These are phyloP conservation scores for Dendrobium nobile DNA, from an alignment of 106 monocot species.

Conservation along the genomic window DNA sequence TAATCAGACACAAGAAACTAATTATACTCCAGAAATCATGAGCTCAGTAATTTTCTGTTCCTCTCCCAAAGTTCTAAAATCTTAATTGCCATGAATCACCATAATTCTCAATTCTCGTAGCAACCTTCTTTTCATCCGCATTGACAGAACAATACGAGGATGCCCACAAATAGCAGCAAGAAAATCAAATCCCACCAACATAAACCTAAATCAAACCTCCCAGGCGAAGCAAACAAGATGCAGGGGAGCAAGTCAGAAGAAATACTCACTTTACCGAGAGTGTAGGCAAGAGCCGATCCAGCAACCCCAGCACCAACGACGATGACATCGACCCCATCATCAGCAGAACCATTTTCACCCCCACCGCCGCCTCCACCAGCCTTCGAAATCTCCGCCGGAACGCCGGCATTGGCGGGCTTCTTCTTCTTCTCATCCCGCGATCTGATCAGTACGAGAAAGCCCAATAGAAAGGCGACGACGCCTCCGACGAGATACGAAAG, in stretches of 20 bases:
- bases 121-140: too few species aligned
- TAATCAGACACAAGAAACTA: too few species aligned
- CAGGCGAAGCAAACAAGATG: not conserved
- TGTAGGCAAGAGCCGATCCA: constrained; percentile 87
- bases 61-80: too few species aligned
- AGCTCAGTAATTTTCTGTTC: too few species aligned
- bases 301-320: constrained; percentile 90
- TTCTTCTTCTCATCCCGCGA: not conserved
- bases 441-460: not conserved
- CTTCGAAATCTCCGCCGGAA: not conserved
- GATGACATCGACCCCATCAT: constrained; percentile 43
- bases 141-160: too few species aligned
- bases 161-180: too few species aligned
- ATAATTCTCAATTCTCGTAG: too few species aligned
- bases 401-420: not conserved
- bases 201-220: not conserved
- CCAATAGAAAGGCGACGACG: not conserved
- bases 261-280: constrained; percentile 68
- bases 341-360: not conserved
- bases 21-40: too few species aligned
- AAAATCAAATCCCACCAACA: too few species aligned
- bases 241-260: not conserved
- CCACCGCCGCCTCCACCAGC: not conserved
- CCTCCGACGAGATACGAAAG: not conserved
- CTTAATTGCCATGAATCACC: too few species aligned